Base-by-base conservation (phyloP, 2,329 filamentous ascomycete species). In the Phaeosphaeriaceae sp. region DNA sequence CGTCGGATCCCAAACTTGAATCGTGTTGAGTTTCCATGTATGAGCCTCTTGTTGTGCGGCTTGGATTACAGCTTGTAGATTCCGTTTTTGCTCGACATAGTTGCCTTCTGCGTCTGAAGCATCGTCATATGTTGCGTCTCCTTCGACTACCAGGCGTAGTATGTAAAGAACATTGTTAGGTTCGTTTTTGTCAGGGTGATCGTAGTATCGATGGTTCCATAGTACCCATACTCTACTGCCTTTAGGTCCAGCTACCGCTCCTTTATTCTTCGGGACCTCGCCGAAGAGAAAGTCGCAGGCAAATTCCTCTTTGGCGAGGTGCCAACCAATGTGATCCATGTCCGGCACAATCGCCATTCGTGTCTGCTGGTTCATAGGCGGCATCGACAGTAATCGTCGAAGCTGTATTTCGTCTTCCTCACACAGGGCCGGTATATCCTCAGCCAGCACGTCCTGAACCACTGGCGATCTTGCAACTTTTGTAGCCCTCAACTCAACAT, bases 1-100 rank as follows among this genome's bases (percentile, higher is more conserved):
- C 7, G 83, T 84, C 0, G 92, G 92, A 72, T 95, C 96, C 93
- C 93, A 97, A 50, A 95, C 80, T 71, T 91, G 84, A 7, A 96
- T 85, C 40, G 85, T 83, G 36, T 82, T 80, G 76, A 91, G 86
- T 22, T 84, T 79, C 89, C 91, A 95, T 52, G 85, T 81, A 1
- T 79, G 76, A 1, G 92, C 92, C 76, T 94, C 87, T 3, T 77
- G 77, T 68, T 88, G 86, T 2, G 91, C 92, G 21, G 87, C 80
- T 49, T 80, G 76, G 27, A 96, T 73, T 19, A 96, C 84, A 2
- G 84, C 84, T 41, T 82, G 80, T 19, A 76, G 42, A 11, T 57
- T 53, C 0, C 41, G 5, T 2, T 59, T 49, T 54, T 63, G 65
- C 7, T 56, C 46, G 6, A 13, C 3, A 11, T 36, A 36, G 7